Evolutionary conservation across 345 rosid species (phyloP), one percentile per base, ranked within the genome.

Genomic region (Eucalyptus leucophloia): DNA sequence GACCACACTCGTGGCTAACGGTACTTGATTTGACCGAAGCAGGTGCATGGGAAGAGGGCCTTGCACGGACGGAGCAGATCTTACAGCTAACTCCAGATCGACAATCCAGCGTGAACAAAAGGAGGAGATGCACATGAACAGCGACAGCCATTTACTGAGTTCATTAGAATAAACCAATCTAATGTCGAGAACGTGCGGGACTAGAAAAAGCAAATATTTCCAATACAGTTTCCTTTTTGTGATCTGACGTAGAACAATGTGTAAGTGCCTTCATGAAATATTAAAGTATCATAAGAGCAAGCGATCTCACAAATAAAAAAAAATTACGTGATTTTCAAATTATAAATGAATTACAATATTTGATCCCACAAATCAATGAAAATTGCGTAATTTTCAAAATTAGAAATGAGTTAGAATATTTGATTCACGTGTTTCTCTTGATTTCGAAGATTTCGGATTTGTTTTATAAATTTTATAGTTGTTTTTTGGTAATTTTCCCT

Each of bases 391-490:
- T 50, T 0, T 17, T 50, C 8, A 50, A 50, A 50, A n/a, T 50
- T 50, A 50, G 0, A 50, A 50, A 50, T 50, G 4, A 0, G 1
- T 50, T 50, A 17, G n/a, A n/a, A n/a, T n/a, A n/a, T 47, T 47
- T 47, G 13, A 7, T 50, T 50, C 19, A 17, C 0, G 1, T 8
- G 0, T 50, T 3, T 50, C 0, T 3, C 19, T 50, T 50, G 3
- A 6, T 49, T n/a, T n/a, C n/a, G n/a, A n/a, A n/a, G n/a, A n/a
- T n/a, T n/a, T 49, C 7, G 5, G 0, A 15, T 15, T 49, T 0
- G 1, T 49, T 49, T 49, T 49, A 1, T 0, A 50, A 0, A 16
- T 50, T 50, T 50, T 50, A 1, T 50, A 50, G 21, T 50, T 50
- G 8, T 50, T 8, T 50, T 50, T 50, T 50, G 3, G 17, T 50